A percentile compares a stretch with the other conserved stretches of the same genome.
Evolutionary conservation across 1,284 basidiomycete species (phyloP).

Genomic region (Puccinia coronata): DNA sequence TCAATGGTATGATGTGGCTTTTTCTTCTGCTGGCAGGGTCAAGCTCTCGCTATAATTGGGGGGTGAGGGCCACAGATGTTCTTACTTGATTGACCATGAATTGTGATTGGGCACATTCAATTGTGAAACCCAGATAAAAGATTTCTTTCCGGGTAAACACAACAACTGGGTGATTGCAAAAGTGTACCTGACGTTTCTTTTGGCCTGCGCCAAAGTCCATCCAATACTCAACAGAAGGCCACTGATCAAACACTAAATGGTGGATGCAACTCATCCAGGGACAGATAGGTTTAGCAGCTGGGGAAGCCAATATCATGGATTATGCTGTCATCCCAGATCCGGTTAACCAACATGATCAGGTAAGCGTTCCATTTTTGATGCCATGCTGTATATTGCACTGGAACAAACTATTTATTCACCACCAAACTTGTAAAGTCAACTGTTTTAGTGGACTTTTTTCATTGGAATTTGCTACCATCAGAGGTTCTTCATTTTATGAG

Average conservation of each 20-base stretch:
- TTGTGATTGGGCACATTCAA: not conserved
- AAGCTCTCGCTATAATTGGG: not conserved
- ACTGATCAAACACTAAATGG: slow-evolving; percentile 39
- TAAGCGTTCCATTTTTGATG: not conserved
- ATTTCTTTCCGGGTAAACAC: slow-evolving; percentile 35
- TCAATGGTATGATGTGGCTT: slow-evolving; percentile 40
- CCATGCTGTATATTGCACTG: not conserved
- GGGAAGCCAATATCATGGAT: slow-evolving; percentile 44
- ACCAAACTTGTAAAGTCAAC: not conserved
- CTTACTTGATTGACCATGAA: not conserved
- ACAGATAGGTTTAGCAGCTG: slow-evolving; percentile 26
- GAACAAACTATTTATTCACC: not conserved
- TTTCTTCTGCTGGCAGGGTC: too few relatives aligned
- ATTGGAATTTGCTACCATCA: not conserved
- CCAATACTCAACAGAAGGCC: slow-evolving; percentile 45
- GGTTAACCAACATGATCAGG: slow-evolving; percentile 40
- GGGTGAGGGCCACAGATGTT: not conserved
- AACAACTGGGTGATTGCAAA: slow-evolving; percentile 43
- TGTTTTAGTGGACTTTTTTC: slow-evolving; percentile 35
- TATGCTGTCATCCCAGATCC: slow-evolving; percentile 44
- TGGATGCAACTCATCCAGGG: slow-evolving; percentile 45
- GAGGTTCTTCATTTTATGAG: slow-evolving; percentile 40
- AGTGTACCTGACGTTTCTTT: slow-evolving; percentile 31
- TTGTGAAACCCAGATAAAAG: slow-evolving; percentile 13
- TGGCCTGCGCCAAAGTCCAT: slow-evolving; percentile 27